phyloP scores from a whole-genome alignment of 2,329 filamentous ascomycete species.

The Colletotrichum lupini region DNA sequence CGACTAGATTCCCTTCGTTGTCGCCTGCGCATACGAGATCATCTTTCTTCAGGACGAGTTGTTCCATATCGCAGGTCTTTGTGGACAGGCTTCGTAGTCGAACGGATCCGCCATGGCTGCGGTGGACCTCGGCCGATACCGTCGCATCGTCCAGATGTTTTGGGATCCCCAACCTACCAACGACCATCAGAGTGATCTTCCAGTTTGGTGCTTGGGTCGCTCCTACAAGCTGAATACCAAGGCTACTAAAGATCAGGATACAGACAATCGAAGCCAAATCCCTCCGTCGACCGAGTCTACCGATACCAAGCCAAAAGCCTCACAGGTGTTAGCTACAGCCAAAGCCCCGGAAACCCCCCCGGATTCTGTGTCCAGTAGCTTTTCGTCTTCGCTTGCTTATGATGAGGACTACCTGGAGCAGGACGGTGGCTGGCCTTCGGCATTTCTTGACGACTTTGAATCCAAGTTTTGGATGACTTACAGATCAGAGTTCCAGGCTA shows the following conservation, averaged over 20 bases:
- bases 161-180: conserved; percentile 93
- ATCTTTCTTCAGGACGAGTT: background rate
- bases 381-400: conserved; percentile 63
- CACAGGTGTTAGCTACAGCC: conserved; percentile 21
- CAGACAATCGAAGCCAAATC: conserved; percentile 27
- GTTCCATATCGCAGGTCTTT: background rate
- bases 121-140: conserved; percentile 79
- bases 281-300: conserved; percentile 19
- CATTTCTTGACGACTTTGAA: conserved; percentile 93
- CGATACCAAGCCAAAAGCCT: conserved; percentile 5
- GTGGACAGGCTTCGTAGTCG: background rate
- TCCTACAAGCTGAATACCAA: conserved; percentile 58
- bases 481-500: conserved; percentile 84
- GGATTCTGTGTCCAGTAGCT: conserved; percentile 61
- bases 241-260: conserved; percentile 32
- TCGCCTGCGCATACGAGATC: background rate
- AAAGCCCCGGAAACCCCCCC: conserved; percentile 57
- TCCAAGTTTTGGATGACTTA: conserved; percentile 97
- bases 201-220: conserved; percentile 84
- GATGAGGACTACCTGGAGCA: conserved; percentile 51
- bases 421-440: conserved; percentile 79
- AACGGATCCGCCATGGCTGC: conserved; percentile 58
- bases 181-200: conserved; percentile 72
- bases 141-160: conserved; percentile 88
- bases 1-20: background rate